Percentiles rank a stretch among this genome's conserved stretches.
Conservation (phyloP, 352 stramenopile genomes). For the Globisporangium camurandrum region DNA sequence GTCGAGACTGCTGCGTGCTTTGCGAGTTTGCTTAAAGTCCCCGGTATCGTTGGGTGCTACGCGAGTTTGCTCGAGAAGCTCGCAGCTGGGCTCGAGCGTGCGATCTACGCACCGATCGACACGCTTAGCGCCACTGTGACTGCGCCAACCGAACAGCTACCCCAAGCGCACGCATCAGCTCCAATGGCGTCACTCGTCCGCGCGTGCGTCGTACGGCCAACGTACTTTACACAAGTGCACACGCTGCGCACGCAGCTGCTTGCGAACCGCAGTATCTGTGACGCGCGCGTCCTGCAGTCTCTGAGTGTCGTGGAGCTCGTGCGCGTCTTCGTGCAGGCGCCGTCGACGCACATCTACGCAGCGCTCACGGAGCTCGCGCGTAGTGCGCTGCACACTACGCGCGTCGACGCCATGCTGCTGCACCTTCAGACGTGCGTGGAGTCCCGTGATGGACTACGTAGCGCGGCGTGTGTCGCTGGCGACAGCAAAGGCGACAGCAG, state of each 20-base stretch:
- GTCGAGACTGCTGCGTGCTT: conserved; percentile 70
- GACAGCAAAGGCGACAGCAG: conserved; percentile 23
- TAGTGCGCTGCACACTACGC: conserved; percentile 7
- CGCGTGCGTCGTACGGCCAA: conserved; percentile 40
- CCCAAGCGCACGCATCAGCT: background rate
- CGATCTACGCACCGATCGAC: conserved; percentile 39
- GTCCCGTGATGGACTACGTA: too few species aligned
- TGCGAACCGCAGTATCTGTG: conserved; percentile 31
- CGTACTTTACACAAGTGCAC: conserved; percentile 60
- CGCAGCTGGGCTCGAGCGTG: conserved; percentile 38
- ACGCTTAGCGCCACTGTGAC: background rate
- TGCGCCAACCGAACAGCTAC: background rate
- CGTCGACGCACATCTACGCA: conserved; percentile 22
- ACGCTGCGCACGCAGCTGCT: conserved; percentile 44
- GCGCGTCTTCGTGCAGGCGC: conserved; percentile 36
- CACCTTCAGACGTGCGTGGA: conserved; percentile 13
- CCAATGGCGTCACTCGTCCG: conserved; percentile 52
- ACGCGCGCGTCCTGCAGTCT: conserved; percentile 26
- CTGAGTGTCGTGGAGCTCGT: conserved; percentile 37
- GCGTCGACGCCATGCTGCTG: conserved; percentile 8
- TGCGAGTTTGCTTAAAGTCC: conserved; percentile 72
- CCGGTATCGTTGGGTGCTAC: conserved; percentile 70
- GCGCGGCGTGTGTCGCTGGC: too few species aligned
- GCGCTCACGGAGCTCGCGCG: conserved; percentile 18
- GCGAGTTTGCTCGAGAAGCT: conserved; percentile 60